Percentiles rank a stretch among this genome's conserved stretches.
Conservation (phyloP, 768 basidiomycete genomes). For the Termitomyces sp. region DNA sequence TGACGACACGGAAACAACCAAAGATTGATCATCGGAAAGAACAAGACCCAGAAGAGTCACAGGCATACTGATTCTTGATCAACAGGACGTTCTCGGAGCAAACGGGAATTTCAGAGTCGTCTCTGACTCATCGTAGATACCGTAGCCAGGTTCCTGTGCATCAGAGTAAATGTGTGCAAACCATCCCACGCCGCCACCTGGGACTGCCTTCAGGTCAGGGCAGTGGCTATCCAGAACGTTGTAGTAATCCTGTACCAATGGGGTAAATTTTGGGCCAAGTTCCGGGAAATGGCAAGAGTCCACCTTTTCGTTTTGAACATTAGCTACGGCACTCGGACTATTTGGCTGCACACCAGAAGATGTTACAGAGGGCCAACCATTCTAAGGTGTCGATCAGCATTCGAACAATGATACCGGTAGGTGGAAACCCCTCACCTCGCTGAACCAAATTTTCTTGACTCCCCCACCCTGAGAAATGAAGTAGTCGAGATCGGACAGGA, state of each 20-base stretch:
- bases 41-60: background rate
- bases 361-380: constrained; percentile 72
- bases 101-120: constrained; percentile 54
- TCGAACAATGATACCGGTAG: background rate
- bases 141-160: constrained; percentile 61
- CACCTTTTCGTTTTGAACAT: constrained; percentile 58
- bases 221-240: constrained; percentile 60
- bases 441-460: constrained; percentile 72
- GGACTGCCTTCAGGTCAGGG: constrained; percentile 49
- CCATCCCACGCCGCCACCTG: constrained; percentile 69
- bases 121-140: constrained; percentile 48
- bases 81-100: constrained; percentile 58
- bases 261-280: constrained; percentile 1
- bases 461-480: constrained; percentile 51
- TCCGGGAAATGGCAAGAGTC: constrained; percentile 12
- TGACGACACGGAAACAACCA: background rate
- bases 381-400: constrained; percentile 30
- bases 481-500: constrained; percentile 55
- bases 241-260: constrained; percentile 48
- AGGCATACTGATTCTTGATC: constrained; percentile 5
- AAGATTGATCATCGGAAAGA: background rate
- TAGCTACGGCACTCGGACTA: constrained; percentile 52
- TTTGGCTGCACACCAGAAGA: constrained; percentile 61
- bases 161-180: constrained; percentile 80
- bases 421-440: constrained; percentile 39